Base-by-base conservation (phyloP, 306 rosid genomes). In the Alnus rubra region DNA sequence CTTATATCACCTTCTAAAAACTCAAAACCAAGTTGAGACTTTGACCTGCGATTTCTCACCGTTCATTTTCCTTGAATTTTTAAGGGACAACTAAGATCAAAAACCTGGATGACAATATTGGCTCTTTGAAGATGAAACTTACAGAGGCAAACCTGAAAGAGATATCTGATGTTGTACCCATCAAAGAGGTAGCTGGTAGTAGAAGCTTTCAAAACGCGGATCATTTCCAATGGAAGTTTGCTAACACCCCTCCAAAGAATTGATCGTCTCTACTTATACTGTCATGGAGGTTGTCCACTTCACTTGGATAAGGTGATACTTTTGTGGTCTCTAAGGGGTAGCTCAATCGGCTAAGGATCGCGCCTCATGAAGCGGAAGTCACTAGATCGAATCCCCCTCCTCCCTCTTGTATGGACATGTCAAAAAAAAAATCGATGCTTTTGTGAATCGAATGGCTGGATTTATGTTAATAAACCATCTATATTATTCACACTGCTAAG, bases 41-140 rank as follows among this genome's bases (percentile, higher is more conserved):
- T 12, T 63, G n/a, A 31, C 10, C 45, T 33, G 45, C 45, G 0
- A 5, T 14, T 35, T 15, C 47, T 13, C 48, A 2, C n/a, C 14
- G 3, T 35, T 64, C 19, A 63, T 35, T 63, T 33, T 1, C 48
- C 11, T 54, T 56, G 62, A 47, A 71, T 15, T 10, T 51, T 9
- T 79, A 35, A 91, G 85, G 80, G 85, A 93, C 98, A 52, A 89
- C 94, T 7, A 91, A 89, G 83, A 77, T 79, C 7, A 89, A 88
- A 86, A 91, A 93, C 75, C 69, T 93, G 69, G 90, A 88, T 67
- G 59, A 71, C 68, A 93, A 93, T 81, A 30, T 91, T 6, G 89
- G 90, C 56, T 83, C 93, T 13, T 19, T 93, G 77, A 60, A 37
- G 35, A 76, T 93, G 51, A 85, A 87, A 78, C 83, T 93, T 1